phyloP scores from a whole-genome alignment of 768 basidiomycete species.

The Pluteus cervinus region DNA sequence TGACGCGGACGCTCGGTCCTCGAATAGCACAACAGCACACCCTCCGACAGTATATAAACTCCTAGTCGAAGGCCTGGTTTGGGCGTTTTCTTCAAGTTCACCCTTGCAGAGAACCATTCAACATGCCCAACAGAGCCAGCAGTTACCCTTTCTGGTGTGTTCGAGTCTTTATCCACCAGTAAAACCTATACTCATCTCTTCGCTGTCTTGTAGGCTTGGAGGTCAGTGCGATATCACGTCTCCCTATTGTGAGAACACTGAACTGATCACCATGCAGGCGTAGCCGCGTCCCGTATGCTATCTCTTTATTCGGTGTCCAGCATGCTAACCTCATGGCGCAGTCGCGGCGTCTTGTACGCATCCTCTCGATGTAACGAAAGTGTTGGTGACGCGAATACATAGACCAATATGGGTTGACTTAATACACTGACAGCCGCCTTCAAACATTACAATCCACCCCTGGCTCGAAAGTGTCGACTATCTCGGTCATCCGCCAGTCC shows the following conservation, averaged over 20 bases:
- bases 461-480: constrained; percentile 55
- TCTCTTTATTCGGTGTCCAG: constrained; percentile 2
- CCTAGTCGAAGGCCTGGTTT: too few species aligned
- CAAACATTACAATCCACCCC: constrained; percentile 54
- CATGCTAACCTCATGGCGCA: constrained; percentile 18
- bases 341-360: constrained; percentile 82
- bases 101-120: constrained; percentile 13
- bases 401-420: constrained; percentile 5
- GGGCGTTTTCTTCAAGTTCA: constrained; percentile 15
- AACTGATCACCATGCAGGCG: constrained; percentile 30
- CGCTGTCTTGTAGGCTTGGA: constrained; percentile 45
- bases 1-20: too few species aligned
- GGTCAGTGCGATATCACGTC: constrained; percentile 35
- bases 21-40: neutral
- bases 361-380: constrained; percentile 82
- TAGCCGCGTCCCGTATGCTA: constrained; percentile 56
- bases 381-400: constrained; percentile 36
- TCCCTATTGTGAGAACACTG: constrained; percentile 4
- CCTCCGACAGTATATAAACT: constrained; percentile 7
- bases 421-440: constrained; percentile 52
- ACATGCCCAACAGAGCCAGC: constrained; percentile 34
- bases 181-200: constrained; percentile 6
- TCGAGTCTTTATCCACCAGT: constrained; percentile 4
- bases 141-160: constrained; percentile 47
- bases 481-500: constrained; percentile 58